phyloP scores from a whole-genome alignment of 2,329 filamentous ascomycete genomes.

The Byssothecium circinans region DNA sequence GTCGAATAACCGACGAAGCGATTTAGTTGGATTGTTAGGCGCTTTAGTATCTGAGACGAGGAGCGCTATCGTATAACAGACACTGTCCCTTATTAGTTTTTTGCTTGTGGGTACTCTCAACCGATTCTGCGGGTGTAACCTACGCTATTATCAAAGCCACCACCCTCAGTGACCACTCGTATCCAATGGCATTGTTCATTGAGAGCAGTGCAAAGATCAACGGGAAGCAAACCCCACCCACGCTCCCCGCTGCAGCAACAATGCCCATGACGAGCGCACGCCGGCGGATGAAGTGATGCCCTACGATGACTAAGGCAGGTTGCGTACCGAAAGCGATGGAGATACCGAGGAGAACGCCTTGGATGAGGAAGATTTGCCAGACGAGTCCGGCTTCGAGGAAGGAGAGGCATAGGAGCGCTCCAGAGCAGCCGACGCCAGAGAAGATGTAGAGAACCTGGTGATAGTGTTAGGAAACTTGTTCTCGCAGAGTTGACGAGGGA shows the following conservation, averaged over 20 bases:
- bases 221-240: conserved; percentile 58
- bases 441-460: conserved; percentile 30
- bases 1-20: conserved; percentile 33
- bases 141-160: conserved; percentile 56
- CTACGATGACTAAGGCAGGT: conserved; percentile 44
- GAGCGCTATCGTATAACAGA: conserved; percentile 48
- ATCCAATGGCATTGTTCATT: conserved; percentile 56
- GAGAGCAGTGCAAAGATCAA: conserved; percentile 57
- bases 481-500: conserved; percentile 11
- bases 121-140: conserved; percentile 5
- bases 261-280: conserved; percentile 49
- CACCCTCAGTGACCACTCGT: conserved; percentile 63
- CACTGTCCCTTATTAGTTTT: conserved; percentile 45
- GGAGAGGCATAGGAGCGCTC: conserved; percentile 28
- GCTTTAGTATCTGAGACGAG: conserved; percentile 34
- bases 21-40: conserved; percentile 14
- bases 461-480: not conserved
- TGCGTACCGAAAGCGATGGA: conserved; percentile 48
- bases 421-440: conserved; percentile 25
- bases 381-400: conserved; percentile 22
- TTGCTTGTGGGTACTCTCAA: conserved; percentile 42
- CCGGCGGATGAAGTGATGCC: conserved; percentile 50
- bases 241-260: conserved; percentile 44
- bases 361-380: conserved; percentile 51
- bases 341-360: conserved; percentile 49